Conservation (phyloP, 129 eudicot species). For the Centaurea solstitialis region DNA sequence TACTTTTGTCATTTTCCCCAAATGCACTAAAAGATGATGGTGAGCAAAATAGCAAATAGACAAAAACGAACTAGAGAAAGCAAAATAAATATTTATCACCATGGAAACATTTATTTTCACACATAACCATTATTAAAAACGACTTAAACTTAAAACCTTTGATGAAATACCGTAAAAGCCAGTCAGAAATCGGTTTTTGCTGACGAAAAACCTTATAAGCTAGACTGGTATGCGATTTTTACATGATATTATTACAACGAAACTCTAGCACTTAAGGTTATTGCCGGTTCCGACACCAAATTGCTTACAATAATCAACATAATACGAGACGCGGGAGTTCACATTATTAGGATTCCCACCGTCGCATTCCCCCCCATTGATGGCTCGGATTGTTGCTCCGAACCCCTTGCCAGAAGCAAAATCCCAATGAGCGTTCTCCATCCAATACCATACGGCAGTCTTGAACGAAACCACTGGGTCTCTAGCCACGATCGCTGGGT, state of each 20-base stretch:
- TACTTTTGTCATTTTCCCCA: too few relatives aligned
- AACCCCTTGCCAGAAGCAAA: slow-evolving; percentile 32
- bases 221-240: not conserved
- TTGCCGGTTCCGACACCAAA: slow-evolving; percentile 26
- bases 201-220: not conserved
- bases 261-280: slow-evolving; percentile 18
- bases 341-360: not conserved
- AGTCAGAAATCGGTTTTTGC: not conserved
- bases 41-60: not conserved
- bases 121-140: not conserved
- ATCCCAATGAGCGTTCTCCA: slow-evolving; percentile 19
- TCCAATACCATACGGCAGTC: slow-evolving; percentile 34
- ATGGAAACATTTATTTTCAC: not conserved
- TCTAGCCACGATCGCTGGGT: slow-evolving; percentile 27
- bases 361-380: slow-evolving; percentile 25
- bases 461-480: slow-evolving; percentile 25
- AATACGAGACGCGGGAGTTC: slow-evolving; percentile 20
- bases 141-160: not conserved
- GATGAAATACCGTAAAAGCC: not conserved
- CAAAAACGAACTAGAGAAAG: not conserved
- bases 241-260: not conserved
- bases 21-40: too few relatives aligned
- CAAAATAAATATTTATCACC: not conserved
- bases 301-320: slow-evolving; percentile 21
- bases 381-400: slow-evolving; percentile 24